Conservation (phyloP, 2,329 filamentous ascomycete species). For the Aureobasidium sp. region DNA sequence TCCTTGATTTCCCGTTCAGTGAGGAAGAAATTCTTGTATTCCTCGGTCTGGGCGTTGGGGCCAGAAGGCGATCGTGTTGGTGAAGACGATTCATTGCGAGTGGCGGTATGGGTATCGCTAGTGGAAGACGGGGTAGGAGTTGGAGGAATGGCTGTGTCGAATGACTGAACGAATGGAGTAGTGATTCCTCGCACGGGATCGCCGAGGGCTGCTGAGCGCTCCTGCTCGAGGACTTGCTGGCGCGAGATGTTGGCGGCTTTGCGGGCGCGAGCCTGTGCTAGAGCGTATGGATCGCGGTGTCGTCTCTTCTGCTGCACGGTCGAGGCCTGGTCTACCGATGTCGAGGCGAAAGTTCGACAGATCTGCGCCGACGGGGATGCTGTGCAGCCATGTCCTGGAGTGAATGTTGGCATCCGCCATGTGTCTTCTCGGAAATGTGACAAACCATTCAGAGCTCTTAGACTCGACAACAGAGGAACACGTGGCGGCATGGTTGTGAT, state of each 20-base stretch:
- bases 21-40: constrained; percentile 69
- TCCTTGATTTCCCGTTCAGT: constrained; percentile 58
- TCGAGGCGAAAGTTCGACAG: constrained; percentile 49
- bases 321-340: constrained; percentile 56
- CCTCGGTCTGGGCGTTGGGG: constrained; percentile 24
- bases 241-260: constrained; percentile 77
- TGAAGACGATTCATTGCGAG: constrained; percentile 10
- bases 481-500: constrained; percentile 39
- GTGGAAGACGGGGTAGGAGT: constrained; percentile 22
- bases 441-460: constrained; percentile 35
- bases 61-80: constrained; percentile 17
- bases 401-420: neutral
- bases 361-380: constrained; percentile 13
- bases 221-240: constrained; percentile 59
- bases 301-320: constrained; percentile 53
- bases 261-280: constrained; percentile 73
- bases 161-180: constrained; percentile 78
- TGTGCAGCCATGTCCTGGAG: constrained; percentile 6
- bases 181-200: constrained; percentile 71
- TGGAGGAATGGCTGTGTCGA: constrained; percentile 53
- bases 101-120: neutral
- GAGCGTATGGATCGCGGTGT: constrained; percentile 73
- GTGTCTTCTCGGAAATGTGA: neutral
- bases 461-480: constrained; percentile 38
- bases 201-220: constrained; percentile 60